Percentiles rank a stretch among this genome's conserved stretches.
phyloP scores from a whole-genome alignment of 2,329 filamentous ascomycete genomes.

The Colletotrichum nymphaeae region DNA sequence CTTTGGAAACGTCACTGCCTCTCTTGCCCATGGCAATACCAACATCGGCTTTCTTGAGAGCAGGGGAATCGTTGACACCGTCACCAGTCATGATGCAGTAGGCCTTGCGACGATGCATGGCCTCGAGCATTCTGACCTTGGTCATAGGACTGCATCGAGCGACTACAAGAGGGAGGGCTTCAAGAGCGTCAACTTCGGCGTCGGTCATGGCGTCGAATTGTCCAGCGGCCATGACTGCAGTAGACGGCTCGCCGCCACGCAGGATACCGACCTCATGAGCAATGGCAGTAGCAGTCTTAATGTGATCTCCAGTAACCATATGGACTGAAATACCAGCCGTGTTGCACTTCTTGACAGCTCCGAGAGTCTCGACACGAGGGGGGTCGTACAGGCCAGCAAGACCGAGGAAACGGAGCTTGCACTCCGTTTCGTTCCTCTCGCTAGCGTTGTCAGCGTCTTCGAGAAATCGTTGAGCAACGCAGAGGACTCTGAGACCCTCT shows the following conservation, averaged over 20 bases:
- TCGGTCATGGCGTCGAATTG: slow-evolving; percentile 73
- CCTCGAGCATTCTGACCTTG: slow-evolving; percentile 81
- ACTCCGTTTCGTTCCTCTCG: slow-evolving; percentile 66
- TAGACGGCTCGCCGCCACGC: slow-evolving; percentile 50
- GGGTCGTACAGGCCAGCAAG: slow-evolving; percentile 80
- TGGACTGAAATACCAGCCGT: slow-evolving; percentile 73
- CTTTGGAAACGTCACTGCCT: slow-evolving; percentile 80
- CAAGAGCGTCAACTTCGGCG: slow-evolving; percentile 70
- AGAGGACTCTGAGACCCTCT: slow-evolving; percentile 76
- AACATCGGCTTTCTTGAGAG: slow-evolving; percentile 78
- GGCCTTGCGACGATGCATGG: slow-evolving; percentile 74
- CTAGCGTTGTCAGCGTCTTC: slow-evolving; percentile 50
- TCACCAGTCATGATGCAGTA: slow-evolving; percentile 83
- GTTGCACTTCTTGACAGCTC: slow-evolving; percentile 68
- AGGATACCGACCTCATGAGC: slow-evolving; percentile 74
- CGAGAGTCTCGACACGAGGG: slow-evolving; percentile 74
- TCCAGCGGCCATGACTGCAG: slow-evolving; percentile 69
- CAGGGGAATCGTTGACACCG: slow-evolving; percentile 80
- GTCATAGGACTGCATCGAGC: slow-evolving; percentile 77
- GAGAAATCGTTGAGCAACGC: slow-evolving; percentile 67
- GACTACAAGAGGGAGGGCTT: slow-evolving; percentile 73
- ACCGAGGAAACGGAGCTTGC: slow-evolving; percentile 71
- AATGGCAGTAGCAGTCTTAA: slow-evolving; percentile 75
- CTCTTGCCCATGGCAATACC: slow-evolving; percentile 81
- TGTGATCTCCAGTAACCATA: slow-evolving; percentile 78